Percentiles rank a stretch among this genome's conserved stretches.
Evolutionary conservation across 306 rosid species (phyloP).

Genomic region (Dryas alaskensis): DNA sequence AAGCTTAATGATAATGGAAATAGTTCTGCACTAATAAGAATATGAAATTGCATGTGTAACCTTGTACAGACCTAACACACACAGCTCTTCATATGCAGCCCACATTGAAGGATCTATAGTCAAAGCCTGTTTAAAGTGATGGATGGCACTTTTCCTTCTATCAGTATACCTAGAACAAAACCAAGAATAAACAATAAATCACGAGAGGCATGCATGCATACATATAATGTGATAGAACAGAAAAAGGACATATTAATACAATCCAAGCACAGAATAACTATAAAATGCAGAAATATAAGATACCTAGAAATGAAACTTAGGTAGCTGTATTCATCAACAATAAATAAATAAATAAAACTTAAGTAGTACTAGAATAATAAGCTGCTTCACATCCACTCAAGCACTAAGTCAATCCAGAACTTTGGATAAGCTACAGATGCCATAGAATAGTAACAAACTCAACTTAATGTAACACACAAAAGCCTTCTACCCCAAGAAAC

Average conservation of each 20-base stretch:
- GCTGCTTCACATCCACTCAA: not conserved
- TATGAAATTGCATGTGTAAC: constrained; percentile 21
- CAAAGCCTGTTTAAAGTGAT: constrained; percentile 56
- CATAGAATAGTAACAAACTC: not conserved
- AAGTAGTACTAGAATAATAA: not conserved
- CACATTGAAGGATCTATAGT: constrained; percentile 56
- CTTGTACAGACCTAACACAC: constrained; percentile 72
- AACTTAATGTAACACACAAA: not conserved
- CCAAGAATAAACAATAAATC: constrained; percentile 3
- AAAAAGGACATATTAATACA: not conserved
- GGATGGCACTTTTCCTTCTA: constrained; percentile 52
- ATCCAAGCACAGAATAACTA: not conserved
- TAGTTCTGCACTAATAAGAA: not conserved
- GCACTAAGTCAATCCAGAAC: not conserved
- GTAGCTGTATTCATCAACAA: too few species aligned
- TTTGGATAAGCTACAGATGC: not conserved
- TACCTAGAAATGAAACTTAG: not conserved
- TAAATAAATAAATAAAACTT: not conserved
- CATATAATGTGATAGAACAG: not conserved
- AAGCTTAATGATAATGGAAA: not conserved
- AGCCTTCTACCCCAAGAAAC: not conserved
- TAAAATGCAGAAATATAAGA: not conserved
- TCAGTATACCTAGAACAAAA: constrained; percentile 55
- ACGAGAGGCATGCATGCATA: not conserved
- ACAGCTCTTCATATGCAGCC: constrained; percentile 92